phyloP scores from a whole-genome alignment of 495 filamentous ascomycete species.

The Talaromyces borbonicus region DNA sequence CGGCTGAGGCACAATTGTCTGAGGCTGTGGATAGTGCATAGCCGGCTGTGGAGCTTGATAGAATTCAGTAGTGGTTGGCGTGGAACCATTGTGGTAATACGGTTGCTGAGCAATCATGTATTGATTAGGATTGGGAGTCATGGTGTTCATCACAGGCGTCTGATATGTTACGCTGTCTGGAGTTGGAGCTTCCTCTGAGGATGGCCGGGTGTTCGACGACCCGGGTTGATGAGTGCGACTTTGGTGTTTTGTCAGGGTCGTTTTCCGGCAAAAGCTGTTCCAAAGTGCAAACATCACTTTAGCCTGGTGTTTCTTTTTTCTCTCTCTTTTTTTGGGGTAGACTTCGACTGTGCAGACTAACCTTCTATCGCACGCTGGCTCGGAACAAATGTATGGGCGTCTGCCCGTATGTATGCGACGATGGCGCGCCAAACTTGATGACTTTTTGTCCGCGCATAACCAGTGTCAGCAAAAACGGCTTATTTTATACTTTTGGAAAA shows the following conservation, averaged over 20 bases:
- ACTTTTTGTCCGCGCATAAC: too few relatives aligned
- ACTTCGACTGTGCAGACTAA: constrained; percentile 28
- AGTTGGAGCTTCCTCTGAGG: constrained; percentile 28
- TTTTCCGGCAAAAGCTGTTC: constrained; percentile 75
- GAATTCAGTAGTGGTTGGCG: constrained; percentile 28
- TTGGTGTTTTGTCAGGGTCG: constrained; percentile 79
- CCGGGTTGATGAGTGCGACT: constrained; percentile 58
- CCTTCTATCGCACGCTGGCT: constrained; percentile 74
- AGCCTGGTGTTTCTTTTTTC: too few relatives aligned
- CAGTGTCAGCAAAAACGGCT: not conserved
- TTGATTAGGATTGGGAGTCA: constrained; percentile 24
- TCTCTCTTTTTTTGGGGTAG: too few relatives aligned
- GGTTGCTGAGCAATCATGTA: constrained; percentile 32
- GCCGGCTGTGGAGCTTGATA: constrained; percentile 13
- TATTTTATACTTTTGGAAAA: not conserved
- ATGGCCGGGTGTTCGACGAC: constrained; percentile 32
- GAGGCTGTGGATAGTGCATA: not conserved
- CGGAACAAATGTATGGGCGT: constrained; percentile 72
- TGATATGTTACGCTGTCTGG: constrained; percentile 32
- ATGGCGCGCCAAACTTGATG: constrained; percentile 78
- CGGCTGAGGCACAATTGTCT: constrained; percentile 17
- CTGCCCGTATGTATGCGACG: constrained; percentile 80
- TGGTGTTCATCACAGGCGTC: constrained; percentile 17
- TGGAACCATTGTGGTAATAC: constrained; percentile 19
- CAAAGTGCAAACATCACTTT: constrained; percentile 9